These are phyloP conservation scores for Magnusiomyces sp. DNA, from an alignment of 1,139 yeast species.

Conservation along the genomic window DNA sequence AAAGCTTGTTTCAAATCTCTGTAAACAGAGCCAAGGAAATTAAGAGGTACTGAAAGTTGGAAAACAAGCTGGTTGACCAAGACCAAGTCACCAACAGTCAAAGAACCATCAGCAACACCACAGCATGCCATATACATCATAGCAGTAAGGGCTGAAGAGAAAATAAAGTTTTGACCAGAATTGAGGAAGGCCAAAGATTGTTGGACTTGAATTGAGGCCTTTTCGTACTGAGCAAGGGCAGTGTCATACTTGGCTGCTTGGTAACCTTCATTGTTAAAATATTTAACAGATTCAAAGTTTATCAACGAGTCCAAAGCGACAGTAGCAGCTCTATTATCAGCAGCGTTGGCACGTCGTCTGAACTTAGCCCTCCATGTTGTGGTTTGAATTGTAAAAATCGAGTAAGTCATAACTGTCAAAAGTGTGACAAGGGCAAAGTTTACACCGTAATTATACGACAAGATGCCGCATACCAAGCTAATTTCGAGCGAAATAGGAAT, in stretches of 20 bases:
- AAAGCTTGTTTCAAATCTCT: slow-evolving; percentile 88
- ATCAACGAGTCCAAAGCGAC: slow-evolving; percentile 91
- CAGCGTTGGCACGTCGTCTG: slow-evolving; percentile 83
- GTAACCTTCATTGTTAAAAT: slow-evolving; percentile 79
- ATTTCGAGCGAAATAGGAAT: slow-evolving; percentile 90
- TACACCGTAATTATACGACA: slow-evolving; percentile 85
- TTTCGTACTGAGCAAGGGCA: slow-evolving; percentile 70
- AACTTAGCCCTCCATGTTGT: slow-evolving; percentile 96
- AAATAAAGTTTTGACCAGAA: slow-evolving; percentile 86
- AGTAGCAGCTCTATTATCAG: slow-evolving; percentile 90
- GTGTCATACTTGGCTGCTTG: slow-evolving; percentile 73
- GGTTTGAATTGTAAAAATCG: slow-evolving; percentile 78
- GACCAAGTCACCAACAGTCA: slow-evolving; percentile 95
- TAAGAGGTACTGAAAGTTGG: slow-evolving; percentile 89
- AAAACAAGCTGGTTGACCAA: slow-evolving; percentile 91
- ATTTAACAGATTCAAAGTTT: slow-evolving; percentile 89
- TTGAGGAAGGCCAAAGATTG: slow-evolving; percentile 86
- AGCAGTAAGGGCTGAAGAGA: slow-evolving; percentile 83
- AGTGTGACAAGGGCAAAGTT: slow-evolving; percentile 86
- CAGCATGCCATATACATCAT: slow-evolving; percentile 99
- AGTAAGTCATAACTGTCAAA: slow-evolving; percentile 78
- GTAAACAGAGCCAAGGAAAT: slow-evolving; percentile 90
- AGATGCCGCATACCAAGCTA: slow-evolving; percentile 82
- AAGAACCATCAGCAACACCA: slow-evolving; percentile 72
- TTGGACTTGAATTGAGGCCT: slow-evolving; percentile 80